Conservation (phyloP, 2,329 filamentous ascomycete genomes). For the Phialemoniopsis sp. region DNA sequence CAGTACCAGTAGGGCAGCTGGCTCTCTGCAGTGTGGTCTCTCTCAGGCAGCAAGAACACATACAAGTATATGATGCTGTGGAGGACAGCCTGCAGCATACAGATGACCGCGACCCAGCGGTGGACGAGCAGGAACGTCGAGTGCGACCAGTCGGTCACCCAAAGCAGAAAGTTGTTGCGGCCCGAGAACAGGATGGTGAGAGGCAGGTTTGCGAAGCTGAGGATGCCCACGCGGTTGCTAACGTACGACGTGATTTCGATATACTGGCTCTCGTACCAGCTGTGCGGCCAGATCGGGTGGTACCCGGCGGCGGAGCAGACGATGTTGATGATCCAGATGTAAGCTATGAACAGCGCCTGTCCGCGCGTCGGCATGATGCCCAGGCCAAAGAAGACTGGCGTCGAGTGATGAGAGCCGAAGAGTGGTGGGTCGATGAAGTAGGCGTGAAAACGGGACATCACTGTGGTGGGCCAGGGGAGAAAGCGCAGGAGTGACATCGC, state of each 20-base stretch:
- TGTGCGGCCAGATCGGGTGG: neutral
- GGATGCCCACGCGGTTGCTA: slow-evolving; percentile 4
- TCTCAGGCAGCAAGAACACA: slow-evolving; percentile 13
- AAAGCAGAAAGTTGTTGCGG: slow-evolving; percentile 43
- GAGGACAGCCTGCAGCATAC: slow-evolving; percentile 36
- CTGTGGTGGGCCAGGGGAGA: slow-evolving; percentile 14
- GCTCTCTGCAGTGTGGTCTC: no score
- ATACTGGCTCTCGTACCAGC: slow-evolving; percentile 1
- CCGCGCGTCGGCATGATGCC: slow-evolving; percentile 17
- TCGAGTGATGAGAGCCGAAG: slow-evolving; percentile 12
- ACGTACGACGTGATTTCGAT: slow-evolving; percentile 3
- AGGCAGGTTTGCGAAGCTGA: slow-evolving; percentile 6
- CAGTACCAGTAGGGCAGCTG: slow-evolving; percentile 4
- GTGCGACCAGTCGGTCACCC: slow-evolving; percentile 43
- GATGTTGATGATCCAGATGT: slow-evolving; percentile 10
- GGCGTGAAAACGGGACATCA: slow-evolving; percentile 7
- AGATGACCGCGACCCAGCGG: slow-evolving; percentile 41
- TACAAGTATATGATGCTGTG: slow-evolving; percentile 39
- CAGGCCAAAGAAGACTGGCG: slow-evolving; percentile 9
- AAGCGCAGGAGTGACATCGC: slow-evolving; percentile 22
- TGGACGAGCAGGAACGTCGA: slow-evolving; percentile 44
- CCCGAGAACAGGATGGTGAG: slow-evolving; percentile 37
- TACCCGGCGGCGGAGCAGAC: slow-evolving; percentile 4
- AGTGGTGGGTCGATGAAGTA: slow-evolving; percentile 15
- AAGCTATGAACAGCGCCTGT: slow-evolving; percentile 11